Conservation (phyloP, 2,329 filamentous ascomycete genomes). For the Curvularia eragrostidis region DNA sequence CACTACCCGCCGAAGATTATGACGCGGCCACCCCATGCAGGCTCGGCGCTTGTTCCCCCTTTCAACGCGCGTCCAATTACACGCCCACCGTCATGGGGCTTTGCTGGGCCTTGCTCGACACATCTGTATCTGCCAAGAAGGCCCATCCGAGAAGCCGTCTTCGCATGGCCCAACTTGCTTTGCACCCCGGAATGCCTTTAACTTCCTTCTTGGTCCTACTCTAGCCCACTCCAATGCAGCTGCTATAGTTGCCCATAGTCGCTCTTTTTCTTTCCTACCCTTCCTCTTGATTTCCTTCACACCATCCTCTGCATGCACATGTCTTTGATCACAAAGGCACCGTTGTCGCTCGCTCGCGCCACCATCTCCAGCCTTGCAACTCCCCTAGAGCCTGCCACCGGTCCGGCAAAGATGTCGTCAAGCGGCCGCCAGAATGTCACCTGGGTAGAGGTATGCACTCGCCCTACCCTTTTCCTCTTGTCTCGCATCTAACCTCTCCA, state of each 20-base stretch:
- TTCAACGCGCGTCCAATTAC: slow-evolving; percentile 29
- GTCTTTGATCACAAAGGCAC: slow-evolving; percentile 36
- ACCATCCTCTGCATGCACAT: slow-evolving; percentile 32
- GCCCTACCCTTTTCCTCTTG: background rate
- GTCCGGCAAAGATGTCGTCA: slow-evolving; percentile 32
- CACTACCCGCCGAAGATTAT: slow-evolving; percentile 30
- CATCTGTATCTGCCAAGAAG: slow-evolving; percentile 37
- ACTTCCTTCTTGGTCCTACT: slow-evolving; percentile 31
- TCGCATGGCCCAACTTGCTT: slow-evolving; percentile 40
- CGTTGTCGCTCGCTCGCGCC: slow-evolving; percentile 36
- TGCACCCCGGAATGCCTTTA: slow-evolving; percentile 35
- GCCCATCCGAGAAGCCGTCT: slow-evolving; percentile 43
- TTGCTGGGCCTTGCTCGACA: slow-evolving; percentile 32
- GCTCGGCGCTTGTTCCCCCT: slow-evolving; percentile 33
- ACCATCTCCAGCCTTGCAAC: slow-evolving; percentile 27
- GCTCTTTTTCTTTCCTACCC: slow-evolving; percentile 25
- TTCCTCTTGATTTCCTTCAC: slow-evolving; percentile 16
- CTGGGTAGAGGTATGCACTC: slow-evolving; percentile 49
- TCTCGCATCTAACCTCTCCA: slow-evolving; percentile 29
- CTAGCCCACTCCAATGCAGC: slow-evolving; percentile 28
- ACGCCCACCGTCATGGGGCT: slow-evolving; percentile 25
- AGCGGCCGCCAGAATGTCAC: slow-evolving; percentile 49
- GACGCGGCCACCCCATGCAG: slow-evolving; percentile 38
- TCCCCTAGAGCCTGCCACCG: slow-evolving; percentile 18
- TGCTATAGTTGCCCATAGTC: slow-evolving; percentile 31